phyloP scores from a whole-genome alignment of 305 asterid genomes.

The Fraxinus ornus region DNA sequence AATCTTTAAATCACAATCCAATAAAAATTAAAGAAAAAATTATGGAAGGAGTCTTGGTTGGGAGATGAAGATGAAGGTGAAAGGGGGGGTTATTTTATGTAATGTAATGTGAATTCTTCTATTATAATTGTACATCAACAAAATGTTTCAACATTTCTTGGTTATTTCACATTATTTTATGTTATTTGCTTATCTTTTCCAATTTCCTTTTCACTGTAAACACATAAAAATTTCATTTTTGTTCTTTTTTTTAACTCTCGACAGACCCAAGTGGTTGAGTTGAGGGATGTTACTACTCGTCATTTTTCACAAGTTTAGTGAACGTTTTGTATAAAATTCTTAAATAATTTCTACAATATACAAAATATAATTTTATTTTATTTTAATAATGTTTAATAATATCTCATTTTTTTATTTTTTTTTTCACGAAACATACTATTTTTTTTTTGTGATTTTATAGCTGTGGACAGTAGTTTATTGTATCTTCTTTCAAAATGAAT shows the following conservation, averaged over 20 bases:
- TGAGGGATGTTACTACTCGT: neutral
- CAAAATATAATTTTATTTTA: neutral
- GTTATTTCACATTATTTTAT: slow-evolving; percentile 6
- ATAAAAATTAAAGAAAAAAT: slow-evolving; percentile 19
- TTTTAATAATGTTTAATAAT: no score
- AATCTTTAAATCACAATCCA: slow-evolving; percentile 23
- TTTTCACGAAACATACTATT: no score
- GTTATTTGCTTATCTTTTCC: neutral
- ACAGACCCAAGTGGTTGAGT: neutral
- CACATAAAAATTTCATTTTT: neutral
- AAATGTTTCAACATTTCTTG: slow-evolving; percentile 30
- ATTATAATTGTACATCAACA: slow-evolving; percentile 26
- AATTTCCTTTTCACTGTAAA: slow-evolving; percentile 14
- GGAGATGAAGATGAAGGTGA: slow-evolving; percentile 29
- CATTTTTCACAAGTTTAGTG: neutral
- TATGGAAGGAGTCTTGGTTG: slow-evolving; percentile 36
- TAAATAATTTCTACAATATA: neutral
- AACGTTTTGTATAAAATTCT: neutral
- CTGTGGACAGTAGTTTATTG: no score
- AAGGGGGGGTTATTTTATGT: slow-evolving; percentile 30
- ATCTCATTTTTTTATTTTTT: no score
- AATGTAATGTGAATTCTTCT: slow-evolving; percentile 22
- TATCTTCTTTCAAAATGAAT: no score
- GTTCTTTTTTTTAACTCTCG: slow-evolving; percentile 5
- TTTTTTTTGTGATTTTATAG: no score